Conservation (phyloP, 73 alveolate species). For the Uronychia setigera region DNA sequence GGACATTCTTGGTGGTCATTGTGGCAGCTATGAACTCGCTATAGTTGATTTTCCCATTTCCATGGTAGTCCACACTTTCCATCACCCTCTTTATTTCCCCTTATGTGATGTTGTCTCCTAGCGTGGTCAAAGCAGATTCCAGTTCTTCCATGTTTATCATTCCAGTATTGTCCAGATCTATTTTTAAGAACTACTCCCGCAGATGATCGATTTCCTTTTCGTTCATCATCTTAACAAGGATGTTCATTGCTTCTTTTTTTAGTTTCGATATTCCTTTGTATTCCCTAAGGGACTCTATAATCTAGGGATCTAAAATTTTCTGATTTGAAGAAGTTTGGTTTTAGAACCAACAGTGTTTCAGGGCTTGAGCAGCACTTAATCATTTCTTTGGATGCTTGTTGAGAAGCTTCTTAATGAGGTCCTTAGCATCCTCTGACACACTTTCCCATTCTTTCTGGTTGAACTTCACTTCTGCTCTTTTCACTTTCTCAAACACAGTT, state of each 20-base stretch:
- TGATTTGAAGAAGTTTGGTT: not conserved
- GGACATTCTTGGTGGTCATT: slow-evolving; percentile 31
- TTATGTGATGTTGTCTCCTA: slow-evolving; percentile 21
- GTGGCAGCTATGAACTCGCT: slow-evolving; percentile 72
- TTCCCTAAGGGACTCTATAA: slow-evolving; percentile 12
- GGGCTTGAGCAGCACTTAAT: not conserved
- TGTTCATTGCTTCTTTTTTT: slow-evolving; percentile 74
- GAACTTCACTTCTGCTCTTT: slow-evolving; percentile 45
- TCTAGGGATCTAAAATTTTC: not conserved
- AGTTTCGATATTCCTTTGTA: slow-evolving; percentile 64
- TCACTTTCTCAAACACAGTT: slow-evolving; percentile 78
- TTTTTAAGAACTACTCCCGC: slow-evolving; percentile 82
- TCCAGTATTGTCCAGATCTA: slow-evolving; percentile 93
- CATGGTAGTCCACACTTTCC: slow-evolving; percentile 51
- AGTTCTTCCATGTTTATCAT: slow-evolving; percentile 83
- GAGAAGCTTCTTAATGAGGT: not conserved
- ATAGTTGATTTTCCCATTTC: slow-evolving; percentile 62
- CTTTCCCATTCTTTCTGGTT: slow-evolving; percentile 44
- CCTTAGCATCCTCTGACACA: slow-evolving; percentile 14
- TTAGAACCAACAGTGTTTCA: not conserved
- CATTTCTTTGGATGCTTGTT: not conserved
- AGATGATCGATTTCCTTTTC: slow-evolving; percentile 83
- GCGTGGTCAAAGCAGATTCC: slow-evolving; percentile 62
- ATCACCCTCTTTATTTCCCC: slow-evolving; percentile 51
- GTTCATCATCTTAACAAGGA: slow-evolving; percentile 61